Conservation (phyloP, 441 rosid species). For the Hura crepitans region DNA sequence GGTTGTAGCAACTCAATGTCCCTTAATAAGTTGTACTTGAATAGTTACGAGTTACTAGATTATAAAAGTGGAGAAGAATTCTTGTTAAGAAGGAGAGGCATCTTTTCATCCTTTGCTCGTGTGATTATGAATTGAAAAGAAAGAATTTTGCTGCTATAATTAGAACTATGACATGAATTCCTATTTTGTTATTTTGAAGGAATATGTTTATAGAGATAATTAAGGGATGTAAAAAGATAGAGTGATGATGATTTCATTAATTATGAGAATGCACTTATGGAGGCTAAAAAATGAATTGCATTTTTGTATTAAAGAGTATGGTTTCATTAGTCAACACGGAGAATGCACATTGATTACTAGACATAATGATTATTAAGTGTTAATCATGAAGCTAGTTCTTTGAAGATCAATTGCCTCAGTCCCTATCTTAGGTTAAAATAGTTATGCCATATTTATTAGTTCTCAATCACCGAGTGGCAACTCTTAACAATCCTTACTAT, state of each 20-base stretch:
- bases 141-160: neutral
- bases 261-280: conserved; percentile 10
- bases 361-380: no score
- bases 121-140: neutral
- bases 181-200: conserved; percentile 7
- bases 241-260: conserved; percentile 21
- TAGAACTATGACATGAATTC: neutral
- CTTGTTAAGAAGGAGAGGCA: conserved; percentile 62
- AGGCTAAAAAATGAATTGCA: conserved; percentile 11
- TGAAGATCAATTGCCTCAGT: no score
- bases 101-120: neutral
- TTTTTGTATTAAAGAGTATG: no score
- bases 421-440: no score
- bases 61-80: conserved; percentile 38
- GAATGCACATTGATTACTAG: no score
- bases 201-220: neutral
- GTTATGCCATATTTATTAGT: no score
- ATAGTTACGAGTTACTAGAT: conserved; percentile 60
- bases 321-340: no score
- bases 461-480: no score
- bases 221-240: no score
- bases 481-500: no score
- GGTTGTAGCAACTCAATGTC: conserved; percentile 39
- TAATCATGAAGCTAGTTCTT: no score
- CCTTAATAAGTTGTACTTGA: conserved; percentile 48